Percentiles rank a stretch among this genome's conserved stretches.
Evolutionary conservation across 1,139 yeast species (phyloP).

Genomic region (Saccharomycopsis hybrid): DNA sequence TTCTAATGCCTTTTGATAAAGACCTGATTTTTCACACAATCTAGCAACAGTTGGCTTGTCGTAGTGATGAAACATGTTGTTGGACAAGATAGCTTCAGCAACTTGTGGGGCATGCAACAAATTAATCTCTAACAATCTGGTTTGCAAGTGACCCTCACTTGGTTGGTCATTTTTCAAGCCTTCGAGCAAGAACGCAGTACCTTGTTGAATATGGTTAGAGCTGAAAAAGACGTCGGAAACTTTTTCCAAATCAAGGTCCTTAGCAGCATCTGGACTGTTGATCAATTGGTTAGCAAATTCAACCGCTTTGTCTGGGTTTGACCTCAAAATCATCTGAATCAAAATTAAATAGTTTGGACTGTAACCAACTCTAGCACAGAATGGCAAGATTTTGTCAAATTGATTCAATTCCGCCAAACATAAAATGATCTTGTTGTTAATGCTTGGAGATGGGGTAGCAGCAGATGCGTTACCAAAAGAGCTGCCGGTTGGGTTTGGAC

Average conservation of each 20-base stretch:
- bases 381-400: slow-evolving; percentile 92
- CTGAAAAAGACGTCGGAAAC: slow-evolving; percentile 92
- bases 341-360: slow-evolving; percentile 87
- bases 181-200: slow-evolving; percentile 95
- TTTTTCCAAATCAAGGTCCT: slow-evolving; percentile 73
- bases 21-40: slow-evolving; percentile 89
- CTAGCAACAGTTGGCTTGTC: slow-evolving; percentile 91
- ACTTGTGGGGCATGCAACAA: slow-evolving; percentile 97
- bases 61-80: slow-evolving; percentile 91
- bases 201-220: slow-evolving; percentile 93
- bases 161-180: slow-evolving; percentile 93
- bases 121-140: slow-evolving; percentile 88
- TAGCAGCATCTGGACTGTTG: slow-evolving; percentile 50
- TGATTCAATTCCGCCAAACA: slow-evolving; percentile 94
- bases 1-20: slow-evolving; percentile 91
- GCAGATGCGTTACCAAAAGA: slow-evolving; percentile 1
- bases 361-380: slow-evolving; percentile 83
- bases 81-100: slow-evolving; percentile 97
- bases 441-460: slow-evolving; percentile 38
- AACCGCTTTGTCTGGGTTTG: slow-evolving; percentile 96
- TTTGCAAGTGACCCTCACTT: slow-evolving; percentile 93
- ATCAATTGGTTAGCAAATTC: slow-evolving; percentile 91
- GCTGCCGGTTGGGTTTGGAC: background rate
- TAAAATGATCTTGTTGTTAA: slow-evolving; percentile 85
- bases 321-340: slow-evolving; percentile 84